Evolutionary conservation across 1,284 basidiomycete species (phyloP), one percentile per base, ranked within the genome.

Genomic region (Ganoderma lucidum): DNA sequence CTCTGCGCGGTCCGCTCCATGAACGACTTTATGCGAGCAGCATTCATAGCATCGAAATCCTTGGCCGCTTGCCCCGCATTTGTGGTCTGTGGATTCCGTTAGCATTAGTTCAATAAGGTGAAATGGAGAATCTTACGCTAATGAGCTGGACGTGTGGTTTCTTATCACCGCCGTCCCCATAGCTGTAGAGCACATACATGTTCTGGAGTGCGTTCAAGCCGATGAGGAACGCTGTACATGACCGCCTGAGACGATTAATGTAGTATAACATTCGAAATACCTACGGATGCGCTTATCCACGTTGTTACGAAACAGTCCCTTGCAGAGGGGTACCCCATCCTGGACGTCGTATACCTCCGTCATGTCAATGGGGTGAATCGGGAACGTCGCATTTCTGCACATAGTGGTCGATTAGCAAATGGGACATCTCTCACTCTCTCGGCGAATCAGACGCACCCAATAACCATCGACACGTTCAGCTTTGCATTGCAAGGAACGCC

Each of bases 351-450:
- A 70, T 28, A 65, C 65, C 30, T 70, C 69, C 14, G 63, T 63
- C 65, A 70, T 64, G 44, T 70, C 69, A 5, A 67, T 55, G 6
- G 69, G 69, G 32, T 70, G 69, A 1, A 70, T 67, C 0, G 59
- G 65, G n/a, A 62, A 67, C 5, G 39, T 42, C 23, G 41, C 14
- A 6, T 61, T 51, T 3, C 67, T 64, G 19, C 15, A 9, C 30
- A 35, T 15, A 30, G 30, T 3, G 51, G 51, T 30, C 4, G 35
- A 8, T 35, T 12, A 32, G 30, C 30, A 23, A 8, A 2, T 15
- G 5, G 9, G 8, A 10, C 32, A 17, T 28, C 30, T 56, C 23
- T 12, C 23, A n/a, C n/a, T 6, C 3, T 19, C 8, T 6, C 3
- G 35, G 8, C 35, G 35, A n/a, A n/a, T 17, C 32, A 32, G 9